These are phyloP conservation scores for Schoenoplectus tabernaemontani DNA, from an alignment of 202 grass and related monocot species.

Conservation along the genomic window DNA sequence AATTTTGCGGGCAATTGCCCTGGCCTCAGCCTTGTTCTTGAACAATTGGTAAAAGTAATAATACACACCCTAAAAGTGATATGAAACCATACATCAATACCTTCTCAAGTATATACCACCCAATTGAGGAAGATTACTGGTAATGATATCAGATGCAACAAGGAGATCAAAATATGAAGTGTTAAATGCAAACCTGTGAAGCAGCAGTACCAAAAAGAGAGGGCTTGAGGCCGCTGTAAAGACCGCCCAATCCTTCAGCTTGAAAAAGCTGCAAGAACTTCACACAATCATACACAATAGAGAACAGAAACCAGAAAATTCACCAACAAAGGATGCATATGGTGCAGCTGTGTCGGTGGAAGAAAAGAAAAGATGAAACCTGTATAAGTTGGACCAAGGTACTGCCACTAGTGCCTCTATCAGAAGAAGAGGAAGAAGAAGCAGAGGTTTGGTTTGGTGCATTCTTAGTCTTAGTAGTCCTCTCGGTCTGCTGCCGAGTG, in stretches of 20 bases:
- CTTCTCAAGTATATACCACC: neutral
- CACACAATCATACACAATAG: slow-evolving; percentile 1
- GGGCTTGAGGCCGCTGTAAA: slow-evolving; percentile 92
- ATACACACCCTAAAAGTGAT: slow-evolving; percentile 69
- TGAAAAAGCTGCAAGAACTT: slow-evolving; percentile 55
- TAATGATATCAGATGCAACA: neutral
- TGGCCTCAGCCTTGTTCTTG: slow-evolving; percentile 80
- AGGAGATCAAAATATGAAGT: neutral
- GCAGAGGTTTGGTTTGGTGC: neutral
- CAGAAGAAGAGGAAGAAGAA: neutral
- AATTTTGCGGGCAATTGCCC: slow-evolving; percentile 45
- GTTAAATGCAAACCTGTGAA: slow-evolving; percentile 51
- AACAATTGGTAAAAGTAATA: slow-evolving; percentile 98
- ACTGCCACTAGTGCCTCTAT: slow-evolving; percentile 7
- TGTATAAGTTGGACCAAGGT: slow-evolving; percentile 76
- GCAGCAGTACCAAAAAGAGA: slow-evolving; percentile 86
- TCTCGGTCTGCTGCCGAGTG: slow-evolving; percentile 91
- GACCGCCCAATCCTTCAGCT: slow-evolving; percentile 76
- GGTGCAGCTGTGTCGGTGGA: neutral
- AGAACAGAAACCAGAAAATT: neutral
- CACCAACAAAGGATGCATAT: neutral
- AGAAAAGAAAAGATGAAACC: slow-evolving; percentile 26
- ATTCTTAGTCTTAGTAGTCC: slow-evolving; percentile 60
- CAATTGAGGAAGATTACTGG: neutral
- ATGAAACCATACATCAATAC: neutral